Evolutionary conservation across 768 basidiomycete genomes (phyloP).

Genomic region (Tylopilus cervinicoccineus): DNA sequence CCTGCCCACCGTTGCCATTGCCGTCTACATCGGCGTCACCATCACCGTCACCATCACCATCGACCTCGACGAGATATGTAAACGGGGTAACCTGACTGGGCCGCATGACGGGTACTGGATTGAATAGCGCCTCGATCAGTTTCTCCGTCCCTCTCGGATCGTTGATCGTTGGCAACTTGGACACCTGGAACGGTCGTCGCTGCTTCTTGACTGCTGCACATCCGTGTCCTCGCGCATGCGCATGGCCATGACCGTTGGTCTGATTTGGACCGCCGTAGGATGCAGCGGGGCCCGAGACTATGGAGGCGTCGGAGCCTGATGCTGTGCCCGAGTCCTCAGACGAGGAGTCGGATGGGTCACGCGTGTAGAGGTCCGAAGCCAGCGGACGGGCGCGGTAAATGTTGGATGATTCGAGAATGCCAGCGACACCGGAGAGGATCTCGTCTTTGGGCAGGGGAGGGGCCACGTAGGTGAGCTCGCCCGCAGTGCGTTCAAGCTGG

Average conservation of each 20-base stretch:
- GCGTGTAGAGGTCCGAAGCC: slow-evolving; percentile 44
- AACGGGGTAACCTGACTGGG: slow-evolving; percentile 29
- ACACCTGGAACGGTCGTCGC: slow-evolving; percentile 27
- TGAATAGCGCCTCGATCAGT: slow-evolving; percentile 78
- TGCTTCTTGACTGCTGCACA: slow-evolving; percentile 22
- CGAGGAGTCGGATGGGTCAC: slow-evolving; percentile 27
- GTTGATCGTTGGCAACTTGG: slow-evolving; percentile 46
- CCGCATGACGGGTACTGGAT: slow-evolving; percentile 51
- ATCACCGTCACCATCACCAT: slow-evolving; percentile 20
- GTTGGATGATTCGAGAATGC: slow-evolving; percentile 52
- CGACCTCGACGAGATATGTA: slow-evolving; percentile 34
- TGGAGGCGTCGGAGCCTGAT: slow-evolving; percentile 18
- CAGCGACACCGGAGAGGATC: slow-evolving; percentile 64
- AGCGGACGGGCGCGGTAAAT: slow-evolving; percentile 49
- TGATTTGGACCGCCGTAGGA: slow-evolving; percentile 1
- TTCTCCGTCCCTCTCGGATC: slow-evolving; percentile 65
- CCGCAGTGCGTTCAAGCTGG: slow-evolving; percentile 50
- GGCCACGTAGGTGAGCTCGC: slow-evolving; percentile 52
- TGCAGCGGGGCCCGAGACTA: slow-evolving; percentile 12
- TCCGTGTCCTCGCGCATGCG: not conserved
- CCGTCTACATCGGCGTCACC: slow-evolving; percentile 17
- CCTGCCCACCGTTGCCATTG: slow-evolving; percentile 3
- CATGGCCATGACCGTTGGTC: not conserved
- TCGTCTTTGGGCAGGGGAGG: slow-evolving; percentile 71
- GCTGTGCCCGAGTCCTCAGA: slow-evolving; percentile 13